Evolutionary conservation across 2,329 filamentous ascomycete species (phyloP).

Genomic region (Leptographium lundbergii): DNA sequence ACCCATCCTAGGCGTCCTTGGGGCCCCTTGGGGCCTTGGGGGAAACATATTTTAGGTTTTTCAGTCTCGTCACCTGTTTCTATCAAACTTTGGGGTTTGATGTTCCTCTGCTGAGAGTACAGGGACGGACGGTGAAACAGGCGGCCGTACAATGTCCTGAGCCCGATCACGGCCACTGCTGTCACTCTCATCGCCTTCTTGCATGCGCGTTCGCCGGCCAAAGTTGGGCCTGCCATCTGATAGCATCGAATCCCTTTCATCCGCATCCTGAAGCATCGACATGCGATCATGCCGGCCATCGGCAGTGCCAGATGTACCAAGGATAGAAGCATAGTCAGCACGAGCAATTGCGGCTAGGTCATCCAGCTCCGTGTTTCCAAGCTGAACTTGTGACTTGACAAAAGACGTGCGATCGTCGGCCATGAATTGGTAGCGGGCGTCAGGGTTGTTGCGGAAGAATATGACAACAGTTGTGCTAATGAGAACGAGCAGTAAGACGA

Average conservation of each 20-base stretch:
- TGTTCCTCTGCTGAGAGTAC: too few species aligned
- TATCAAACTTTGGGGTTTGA: too few species aligned
- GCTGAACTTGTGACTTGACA: slow-evolving; percentile 74
- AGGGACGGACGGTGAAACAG: neutral
- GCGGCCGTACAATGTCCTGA: too few species aligned
- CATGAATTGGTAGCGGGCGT: slow-evolving; percentile 79
- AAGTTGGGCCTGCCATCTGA: too few species aligned
- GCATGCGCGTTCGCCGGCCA: neutral
- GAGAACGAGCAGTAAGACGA: slow-evolving; percentile 64
- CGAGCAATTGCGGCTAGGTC: slow-evolving; percentile 72
- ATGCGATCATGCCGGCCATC: too few species aligned
- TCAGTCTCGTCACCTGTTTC: too few species aligned
- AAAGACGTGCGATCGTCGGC: slow-evolving; percentile 77
- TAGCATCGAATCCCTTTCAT: too few species aligned
- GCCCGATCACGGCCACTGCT: neutral
- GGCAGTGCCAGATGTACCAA: too few species aligned
- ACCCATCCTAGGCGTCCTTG: too few species aligned
- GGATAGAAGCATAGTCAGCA: slow-evolving; percentile 32
- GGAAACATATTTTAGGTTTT: too few species aligned
- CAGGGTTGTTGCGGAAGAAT: slow-evolving; percentile 71
- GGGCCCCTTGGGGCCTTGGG: too few species aligned
- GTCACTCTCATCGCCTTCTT: neutral
- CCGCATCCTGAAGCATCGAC: too few species aligned
- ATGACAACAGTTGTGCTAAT: slow-evolving; percentile 52
- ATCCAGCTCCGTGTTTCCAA: slow-evolving; percentile 65